Percentiles rank a stretch among this genome's conserved stretches.
These are phyloP conservation scores for Fraxinus quadrangulata DNA, from an alignment of 257 asterid genomes.

Conservation along the genomic window DNA sequence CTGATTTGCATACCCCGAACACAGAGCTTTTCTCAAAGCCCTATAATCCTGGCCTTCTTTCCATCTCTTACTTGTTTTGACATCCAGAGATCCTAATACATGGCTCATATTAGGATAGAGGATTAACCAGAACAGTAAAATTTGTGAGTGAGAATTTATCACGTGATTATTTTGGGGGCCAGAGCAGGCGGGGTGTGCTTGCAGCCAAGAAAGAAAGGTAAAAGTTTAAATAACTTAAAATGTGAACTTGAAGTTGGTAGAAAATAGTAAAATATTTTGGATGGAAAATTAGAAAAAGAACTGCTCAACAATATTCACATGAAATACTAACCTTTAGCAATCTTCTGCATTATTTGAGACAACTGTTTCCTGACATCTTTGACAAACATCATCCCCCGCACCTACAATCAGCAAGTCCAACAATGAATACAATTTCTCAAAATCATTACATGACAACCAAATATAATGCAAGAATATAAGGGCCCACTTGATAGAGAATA, in stretches of 20 bases:
- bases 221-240: neutral
- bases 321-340: conserved; percentile 61
- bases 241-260: neutral
- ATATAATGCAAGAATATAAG: neutral
- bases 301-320: neutral
- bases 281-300: neutral
- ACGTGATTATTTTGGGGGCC: neutral
- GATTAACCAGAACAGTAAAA: neutral
- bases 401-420: conserved; percentile 54
- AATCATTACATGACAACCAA: neutral
- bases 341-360: conserved; percentile 88
- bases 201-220: neutral
- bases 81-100: conserved; percentile 60
- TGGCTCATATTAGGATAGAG: neutral
- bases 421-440: conserved; percentile 2
- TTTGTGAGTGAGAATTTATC: neutral
- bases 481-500: too few species aligned
- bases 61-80: conserved; percentile 56
- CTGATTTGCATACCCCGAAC: conserved; percentile 86
- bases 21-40: conserved; percentile 79
- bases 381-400: conserved; percentile 91
- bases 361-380: conserved; percentile 85
- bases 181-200: neutral
- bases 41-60: conserved; percentile 61
- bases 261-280: neutral